A percentile compares a stretch with the other conserved stretches of the same genome.
Conservation (phyloP, 352 stramenopile genomes). For the Globisporangium solare region DNA sequence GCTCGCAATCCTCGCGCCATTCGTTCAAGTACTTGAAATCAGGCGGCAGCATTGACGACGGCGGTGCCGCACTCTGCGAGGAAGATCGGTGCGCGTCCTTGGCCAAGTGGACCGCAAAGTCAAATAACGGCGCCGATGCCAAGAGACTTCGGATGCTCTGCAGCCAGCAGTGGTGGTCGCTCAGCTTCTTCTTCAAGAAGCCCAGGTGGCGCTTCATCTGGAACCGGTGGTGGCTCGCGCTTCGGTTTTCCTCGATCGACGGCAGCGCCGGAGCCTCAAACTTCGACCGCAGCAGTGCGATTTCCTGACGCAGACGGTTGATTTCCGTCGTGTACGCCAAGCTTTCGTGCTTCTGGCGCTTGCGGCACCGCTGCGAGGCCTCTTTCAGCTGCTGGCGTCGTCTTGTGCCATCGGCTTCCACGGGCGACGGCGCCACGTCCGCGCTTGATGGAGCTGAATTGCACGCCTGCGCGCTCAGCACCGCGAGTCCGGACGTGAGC, state of each 20-base stretch:
- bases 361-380: conserved; percentile 25
- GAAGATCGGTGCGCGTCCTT: no score
- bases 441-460: no score
- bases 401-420: background rate
- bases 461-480: no score
- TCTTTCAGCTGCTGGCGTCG: conserved; percentile 17
- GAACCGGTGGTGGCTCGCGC: conserved; percentile 14
- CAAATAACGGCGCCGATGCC: conserved; percentile 41
- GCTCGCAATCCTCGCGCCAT: conserved; percentile 16
- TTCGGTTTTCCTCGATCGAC: background rate
- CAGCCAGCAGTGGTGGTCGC: conserved; percentile 45
- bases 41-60: conserved; percentile 1
- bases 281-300: conserved; percentile 21
- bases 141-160: conserved; percentile 42
- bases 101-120: conserved; percentile 17
- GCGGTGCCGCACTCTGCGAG: no score
- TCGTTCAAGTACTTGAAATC: conserved; percentile 22
- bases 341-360: conserved; percentile 48
- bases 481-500: no score
- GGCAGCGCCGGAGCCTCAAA: background rate
- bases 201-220: conserved; percentile 31
- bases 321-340: conserved; percentile 28
- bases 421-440: no score
- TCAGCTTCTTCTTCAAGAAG: conserved; percentile 41
- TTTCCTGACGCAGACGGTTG: conserved; percentile 27